These are phyloP conservation scores for Nakaseomyces kungkrabaensis DNA, from an alignment of 1,139 yeast species.

Conservation along the genomic window DNA sequence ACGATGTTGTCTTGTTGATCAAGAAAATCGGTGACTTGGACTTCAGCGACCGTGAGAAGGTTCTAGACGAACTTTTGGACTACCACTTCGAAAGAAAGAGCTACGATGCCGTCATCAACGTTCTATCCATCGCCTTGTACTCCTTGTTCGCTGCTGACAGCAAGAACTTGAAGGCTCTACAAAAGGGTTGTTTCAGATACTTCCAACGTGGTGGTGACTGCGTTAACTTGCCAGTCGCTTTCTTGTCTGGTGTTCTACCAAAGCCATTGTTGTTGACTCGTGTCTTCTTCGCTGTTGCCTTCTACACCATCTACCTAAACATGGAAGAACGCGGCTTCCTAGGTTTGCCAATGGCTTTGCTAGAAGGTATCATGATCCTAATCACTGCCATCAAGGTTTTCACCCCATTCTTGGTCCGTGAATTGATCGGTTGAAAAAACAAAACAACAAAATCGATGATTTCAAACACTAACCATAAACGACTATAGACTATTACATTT, in stretches of 20 bases:
- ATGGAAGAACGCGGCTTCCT: constrained; percentile 52
- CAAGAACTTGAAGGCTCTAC: constrained; percentile 54
- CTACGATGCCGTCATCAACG: constrained; percentile 77
- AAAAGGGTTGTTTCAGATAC: constrained; percentile 81
- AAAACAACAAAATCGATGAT: not conserved
- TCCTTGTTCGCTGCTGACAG: constrained; percentile 83
- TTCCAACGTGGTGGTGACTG: constrained; percentile 79
- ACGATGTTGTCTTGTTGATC: constrained; percentile 66
- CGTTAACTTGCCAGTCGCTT: constrained; percentile 67
- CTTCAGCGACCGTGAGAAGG: constrained; percentile 46
- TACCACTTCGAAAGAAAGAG: constrained; percentile 74
- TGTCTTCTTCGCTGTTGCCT: constrained; percentile 86
- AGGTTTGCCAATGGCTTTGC: constrained; percentile 64
- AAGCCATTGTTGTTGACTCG: constrained; percentile 63
- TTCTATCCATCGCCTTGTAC: constrained; percentile 82
- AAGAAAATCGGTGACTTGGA: constrained; percentile 41
- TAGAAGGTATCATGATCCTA: constrained; percentile 60
- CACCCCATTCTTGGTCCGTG: constrained; percentile 54
- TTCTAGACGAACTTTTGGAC: constrained; percentile 45
- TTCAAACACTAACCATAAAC: not conserved
- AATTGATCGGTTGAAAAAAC: constrained; percentile 29
- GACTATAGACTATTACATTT: not conserved
- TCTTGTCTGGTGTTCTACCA: constrained; percentile 75
- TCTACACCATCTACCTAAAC: constrained; percentile 68
- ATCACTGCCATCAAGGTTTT: constrained; percentile 70